Conservation (phyloP, 2,329 filamentous ascomycete species). For the Arthrobotrys sphaeroides region DNA sequence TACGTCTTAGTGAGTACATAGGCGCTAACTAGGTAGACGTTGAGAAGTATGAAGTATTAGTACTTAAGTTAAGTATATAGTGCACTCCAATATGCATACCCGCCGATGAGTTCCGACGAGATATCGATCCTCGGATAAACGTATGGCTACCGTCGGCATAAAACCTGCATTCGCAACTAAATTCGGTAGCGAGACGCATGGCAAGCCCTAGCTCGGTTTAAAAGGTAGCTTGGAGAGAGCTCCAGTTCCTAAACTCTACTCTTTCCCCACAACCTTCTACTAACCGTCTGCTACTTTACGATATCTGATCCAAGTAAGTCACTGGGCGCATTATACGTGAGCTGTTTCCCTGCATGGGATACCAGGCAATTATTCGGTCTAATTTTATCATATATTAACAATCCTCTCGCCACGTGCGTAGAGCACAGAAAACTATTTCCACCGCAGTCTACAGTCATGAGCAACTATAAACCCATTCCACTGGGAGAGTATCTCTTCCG, state of each 20-base stretch:
- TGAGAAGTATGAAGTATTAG: no score
- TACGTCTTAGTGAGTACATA: no score
- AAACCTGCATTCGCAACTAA: slow-evolving; percentile 21
- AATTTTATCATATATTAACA: not conserved
- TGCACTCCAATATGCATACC: not conserved
- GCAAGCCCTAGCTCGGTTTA: slow-evolving; percentile 41
- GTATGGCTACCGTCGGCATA: slow-evolving; percentile 43
- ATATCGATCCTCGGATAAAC: slow-evolving; percentile 40
- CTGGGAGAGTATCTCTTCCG: slow-evolving; percentile 58
- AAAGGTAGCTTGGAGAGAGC: slow-evolving; percentile 28
- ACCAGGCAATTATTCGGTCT: no score
- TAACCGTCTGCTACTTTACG: not conserved
- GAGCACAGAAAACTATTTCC: not conserved
- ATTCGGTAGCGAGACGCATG: slow-evolving; percentile 31
- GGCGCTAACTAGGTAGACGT: no score
- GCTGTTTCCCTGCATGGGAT: not conserved
- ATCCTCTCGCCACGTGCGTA: not conserved
- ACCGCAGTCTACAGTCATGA: slow-evolving; percentile 19
- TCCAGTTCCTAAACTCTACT: slow-evolving; percentile 4
- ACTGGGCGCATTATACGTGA: not conserved
- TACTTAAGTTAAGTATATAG: not conserved
- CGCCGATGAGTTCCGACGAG: not conserved
- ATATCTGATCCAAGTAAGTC: not conserved
- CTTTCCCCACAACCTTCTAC: slow-evolving; percentile 20
- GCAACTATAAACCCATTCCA: slow-evolving; percentile 55